Base-by-base conservation (phyloP, 352 stramenopile species). In the Pythium oligandrum region DNA sequence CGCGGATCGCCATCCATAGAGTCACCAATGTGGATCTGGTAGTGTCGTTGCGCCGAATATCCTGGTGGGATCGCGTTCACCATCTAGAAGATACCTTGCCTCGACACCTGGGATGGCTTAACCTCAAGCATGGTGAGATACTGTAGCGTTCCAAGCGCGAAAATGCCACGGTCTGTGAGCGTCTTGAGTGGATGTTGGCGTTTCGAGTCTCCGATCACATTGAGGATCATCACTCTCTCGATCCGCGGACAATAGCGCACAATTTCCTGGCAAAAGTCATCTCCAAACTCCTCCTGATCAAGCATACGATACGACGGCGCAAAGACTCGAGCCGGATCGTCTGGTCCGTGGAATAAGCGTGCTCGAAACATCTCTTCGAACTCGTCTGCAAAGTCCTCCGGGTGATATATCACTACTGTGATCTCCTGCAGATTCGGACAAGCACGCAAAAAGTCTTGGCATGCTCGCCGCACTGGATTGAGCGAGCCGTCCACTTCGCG, bases 211-310 rank as follows among this genome's bases (percentile, higher is more conserved):
- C 51, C 12, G 4, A 64, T 26, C n/a, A 63, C 50, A 8, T 44
- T 37, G 34, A 50, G 48, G 30, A 65, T 48, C 33, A 35, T 46
- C 10, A 65, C 53, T 11, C 48, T 55, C 46, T 65, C 58, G 30
- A 65, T 32, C 4, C 37, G 12, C 12, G 47, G 42, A 26, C 58
- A 65, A 34, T 59, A 10, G 0, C n/a, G 30, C 1, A 48, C 45
- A 0, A 65, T 10, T 0, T 47, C 47, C 37, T 60, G 44, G 42
- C 45, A 59, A n/a, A 65, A 65, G 0, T 51, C 48, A 12, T 66
- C 53, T 1, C 59, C 59, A 52, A 66, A 66, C 26, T 55, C 51
- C 32, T 66, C 59, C 45, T 66, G 59, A n/a, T n/a, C 10, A 7
- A 48, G 8, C 43, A 48, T 48, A 7, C 43, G 9, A 32, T 31